Evolutionary conservation across 2,329 filamentous ascomycete genomes (phyloP), one percentile per base, ranked within the genome.

Genomic region (Leptographium flavum): DNA sequence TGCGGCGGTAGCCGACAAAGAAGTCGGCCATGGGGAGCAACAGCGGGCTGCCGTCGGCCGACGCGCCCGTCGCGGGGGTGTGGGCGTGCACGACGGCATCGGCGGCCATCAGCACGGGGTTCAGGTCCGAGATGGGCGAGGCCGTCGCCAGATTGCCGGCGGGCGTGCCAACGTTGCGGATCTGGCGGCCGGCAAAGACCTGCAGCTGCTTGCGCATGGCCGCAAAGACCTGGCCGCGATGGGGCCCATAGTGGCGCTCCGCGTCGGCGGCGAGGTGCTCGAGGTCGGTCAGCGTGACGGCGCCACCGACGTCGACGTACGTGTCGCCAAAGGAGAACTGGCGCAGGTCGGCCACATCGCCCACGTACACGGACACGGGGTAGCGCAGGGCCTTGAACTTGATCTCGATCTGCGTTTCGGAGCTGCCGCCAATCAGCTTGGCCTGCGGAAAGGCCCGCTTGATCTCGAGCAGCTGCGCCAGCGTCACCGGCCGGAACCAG

Each of bases 351-450:
- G 85, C 69, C 47, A 98, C 94, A 56, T 98, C 92, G 11, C 90
- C 88, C 10, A 96, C 84, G 53, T 83, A 96, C 0, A 98, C 84
- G 0, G 88, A 95, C 1, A 85, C 79, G 4, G 82, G 81, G 58
- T 96, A 96, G 55, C 87, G 76, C 69, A 94, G 76, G 1, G 82
- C 87, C 66, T 96, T 96, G 74, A 98, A 96, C 63, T 94, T 95
- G 65, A 93, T 84, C 64, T 98, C 92, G 49, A 98, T 96, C 63
- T 96, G 92, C 0, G 90, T 96, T 62, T 98, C 92, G 2, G 88
- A 94, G 59, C 87, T 94, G 49, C 92, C 92, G 42, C 87, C 90
- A 49, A 98, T 94, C 49, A 98, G 79, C 63, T 96, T 98, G 5
- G 90, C 87, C 23, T 81, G 78, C 0, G 90, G 90, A 53, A 87